phyloP scores from a whole-genome alignment of 306 rosid species.

The Casuarina glauca region DNA sequence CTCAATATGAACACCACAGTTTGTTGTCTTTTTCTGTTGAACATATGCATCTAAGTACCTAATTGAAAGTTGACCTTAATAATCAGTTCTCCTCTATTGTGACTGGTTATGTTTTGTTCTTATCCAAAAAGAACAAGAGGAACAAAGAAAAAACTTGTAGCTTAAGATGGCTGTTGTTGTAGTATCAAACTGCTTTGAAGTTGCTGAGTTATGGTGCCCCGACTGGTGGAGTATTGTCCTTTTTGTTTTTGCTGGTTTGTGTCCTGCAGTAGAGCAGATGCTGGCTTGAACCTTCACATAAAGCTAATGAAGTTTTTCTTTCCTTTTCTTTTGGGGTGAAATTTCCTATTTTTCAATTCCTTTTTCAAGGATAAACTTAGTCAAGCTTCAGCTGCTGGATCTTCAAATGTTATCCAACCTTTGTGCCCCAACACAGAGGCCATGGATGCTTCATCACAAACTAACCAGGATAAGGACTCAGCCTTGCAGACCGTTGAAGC shows the following conservation, averaged over 20 bases:
- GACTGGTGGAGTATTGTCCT: not conserved
- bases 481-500: conserved; percentile 3
- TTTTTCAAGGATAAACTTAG: conserved; percentile 1
- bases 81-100: not conserved
- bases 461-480: not conserved
- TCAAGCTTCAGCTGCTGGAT: not conserved
- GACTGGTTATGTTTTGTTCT: not conserved
- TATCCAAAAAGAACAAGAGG: not conserved
- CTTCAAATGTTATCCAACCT: not conserved
- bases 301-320: not conserved
- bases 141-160: not conserved
- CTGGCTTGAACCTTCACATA: not conserved
- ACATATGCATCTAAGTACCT: not conserved
- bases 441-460: not conserved
- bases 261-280: not conserved
- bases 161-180: not conserved
- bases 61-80: not conserved
- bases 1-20: not conserved
- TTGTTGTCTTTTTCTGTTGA: not conserved
- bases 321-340: too few species aligned
- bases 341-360: not conserved
- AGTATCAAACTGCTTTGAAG: not conserved
- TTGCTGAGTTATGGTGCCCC: not conserved
- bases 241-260: not conserved
- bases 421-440: conserved; percentile 13